Percentiles rank a stretch among this genome's conserved stretches.
Evolutionary conservation across 2,329 filamentous ascomycete genomes (phyloP).

Genomic region (Penicillium sp.): DNA sequence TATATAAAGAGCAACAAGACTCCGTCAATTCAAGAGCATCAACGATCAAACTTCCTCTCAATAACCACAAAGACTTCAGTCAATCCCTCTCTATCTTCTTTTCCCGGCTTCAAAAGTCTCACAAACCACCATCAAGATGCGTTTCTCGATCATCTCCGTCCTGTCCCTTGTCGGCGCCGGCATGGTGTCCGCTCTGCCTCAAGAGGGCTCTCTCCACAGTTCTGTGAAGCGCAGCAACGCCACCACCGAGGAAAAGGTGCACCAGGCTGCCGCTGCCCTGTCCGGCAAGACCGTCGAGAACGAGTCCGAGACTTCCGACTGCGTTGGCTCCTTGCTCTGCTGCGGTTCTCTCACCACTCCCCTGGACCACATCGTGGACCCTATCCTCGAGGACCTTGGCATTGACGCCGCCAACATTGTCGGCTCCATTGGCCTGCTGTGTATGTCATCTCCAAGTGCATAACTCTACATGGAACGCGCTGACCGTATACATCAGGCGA

Average conservation of each 20-base stretch:
- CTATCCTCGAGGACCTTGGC: conserved; percentile 24
- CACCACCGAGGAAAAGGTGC: conserved; percentile 10
- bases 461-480: not conserved
- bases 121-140: conserved; percentile 27
- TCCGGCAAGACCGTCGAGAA: conserved; percentile 10
- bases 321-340: conserved; percentile 27
- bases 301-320: conserved; percentile 15
- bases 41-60: conserved; percentile 3
- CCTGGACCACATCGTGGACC: conserved; percentile 27
- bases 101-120: not conserved
- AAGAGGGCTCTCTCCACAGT: conserved; percentile 7
- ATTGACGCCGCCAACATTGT: conserved; percentile 26
- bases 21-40: not conserved
- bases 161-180: conserved; percentile 29
- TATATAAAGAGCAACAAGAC: conserved; percentile 11
- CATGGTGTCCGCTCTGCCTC: conserved; percentile 30
- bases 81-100: not conserved
- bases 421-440: conserved; percentile 30
- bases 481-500: conserved; percentile 21
- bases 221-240: conserved; percentile 12
- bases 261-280: conserved; percentile 10
- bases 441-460: conserved; percentile 12
- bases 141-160: conserved; percentile 29
- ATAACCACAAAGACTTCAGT: conserved; percentile 2
- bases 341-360: conserved; percentile 30